Evolutionary conservation across 192 early-diverging fungal species (phyloP), one percentile per base, ranked within the genome.

Genomic region (Coemansia sp.): DNA sequence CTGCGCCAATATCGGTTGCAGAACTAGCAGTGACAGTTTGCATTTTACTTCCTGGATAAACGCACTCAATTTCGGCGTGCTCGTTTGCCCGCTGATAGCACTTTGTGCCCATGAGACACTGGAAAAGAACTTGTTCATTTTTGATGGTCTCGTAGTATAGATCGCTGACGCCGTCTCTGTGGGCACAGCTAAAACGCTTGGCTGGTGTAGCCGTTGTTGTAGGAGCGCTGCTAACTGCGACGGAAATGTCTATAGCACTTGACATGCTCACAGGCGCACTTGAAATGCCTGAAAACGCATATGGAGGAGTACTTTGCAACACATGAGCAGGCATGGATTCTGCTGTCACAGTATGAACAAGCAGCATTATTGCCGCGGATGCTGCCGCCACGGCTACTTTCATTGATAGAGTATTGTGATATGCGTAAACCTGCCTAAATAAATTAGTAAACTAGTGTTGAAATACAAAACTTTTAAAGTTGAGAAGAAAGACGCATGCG

Each of bases 41-140:
- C 3, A 4, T 12, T 23, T n/a, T 12, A 22, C 51, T 22, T 23
- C 10, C 51, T 20, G 47, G 10, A 32, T 29, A 47, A 29, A 37
- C 12, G 43, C 66, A 74, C 29, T 39, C 47, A 20, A 74, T 69
- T n/a, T 29, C 62, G n/a, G 54, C 14, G 14, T 59, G 19, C 5
- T 52, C 22, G 23, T 39, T 53, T 13, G 47, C 5, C 11, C 23
- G 23, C 32, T 69, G 47, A 53, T 54, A 69, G 67, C 73, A 69
- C 22, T 50, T 75, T 16, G 63, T 75, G 48, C 62, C 73, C 19
- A 41, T 56, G 9, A 54, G 22, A 41, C 73, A 69, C 22, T 57
- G 50, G 20, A 65, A 69, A 4, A 69, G 26, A 1, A 22, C n/a
- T n/a, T 50, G 20, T 18, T 37, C 61, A 22, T 27, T 49, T 24